Evolutionary conservation across 1,284 basidiomycete species (phyloP).

Genomic region (Austropuccinia psidii): DNA sequence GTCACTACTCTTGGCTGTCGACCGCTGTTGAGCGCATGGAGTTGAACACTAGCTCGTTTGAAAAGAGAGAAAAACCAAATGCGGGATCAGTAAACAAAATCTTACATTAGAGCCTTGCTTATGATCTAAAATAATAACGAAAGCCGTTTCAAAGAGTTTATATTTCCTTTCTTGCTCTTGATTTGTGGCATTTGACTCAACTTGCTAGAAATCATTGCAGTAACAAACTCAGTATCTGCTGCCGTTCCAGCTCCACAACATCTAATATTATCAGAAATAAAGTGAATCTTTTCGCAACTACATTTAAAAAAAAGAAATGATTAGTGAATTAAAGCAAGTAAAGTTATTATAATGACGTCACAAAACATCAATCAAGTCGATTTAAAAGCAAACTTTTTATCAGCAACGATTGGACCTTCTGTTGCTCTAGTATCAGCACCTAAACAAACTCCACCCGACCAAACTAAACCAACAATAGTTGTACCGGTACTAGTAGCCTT

Average conservation of each 20-base stretch:
- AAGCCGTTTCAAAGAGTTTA: constrained; percentile 80
- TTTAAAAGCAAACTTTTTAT: constrained; percentile 45
- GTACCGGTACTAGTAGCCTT: constrained; percentile 63
- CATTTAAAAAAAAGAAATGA: not conserved
- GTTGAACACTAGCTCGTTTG: constrained; percentile 63
- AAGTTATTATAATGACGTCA: too few relatives aligned
- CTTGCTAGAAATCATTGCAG: constrained; percentile 35
- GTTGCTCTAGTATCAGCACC: constrained; percentile 97
- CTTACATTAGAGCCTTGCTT: not conserved
- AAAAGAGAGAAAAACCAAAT: not conserved
- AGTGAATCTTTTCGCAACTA: constrained; percentile 65
- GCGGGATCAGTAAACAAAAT: not conserved
- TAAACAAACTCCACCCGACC: constrained; percentile 73
- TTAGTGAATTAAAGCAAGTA: too few relatives aligned
- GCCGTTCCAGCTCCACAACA: constrained; percentile 99
- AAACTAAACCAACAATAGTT: constrained; percentile 91
- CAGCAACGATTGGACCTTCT: constrained; percentile 83
- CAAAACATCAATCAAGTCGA: not conserved
- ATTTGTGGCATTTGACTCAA: constrained; percentile 32
- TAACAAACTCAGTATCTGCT: constrained; percentile 87
- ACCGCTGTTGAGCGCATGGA: constrained; percentile 75
- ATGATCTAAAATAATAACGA: not conserved
- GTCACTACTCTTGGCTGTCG: constrained; percentile 84
- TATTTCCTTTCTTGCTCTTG: too few relatives aligned
- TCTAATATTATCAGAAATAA: constrained; percentile 82